Percentiles rank a stretch among this genome's conserved stretches.
These are phyloP conservation scores for Bryoerythrophyllum caledonicum DNA, from an alignment of 225 moss, liverwort and hornwort genomes.

Conservation along the genomic window DNA sequence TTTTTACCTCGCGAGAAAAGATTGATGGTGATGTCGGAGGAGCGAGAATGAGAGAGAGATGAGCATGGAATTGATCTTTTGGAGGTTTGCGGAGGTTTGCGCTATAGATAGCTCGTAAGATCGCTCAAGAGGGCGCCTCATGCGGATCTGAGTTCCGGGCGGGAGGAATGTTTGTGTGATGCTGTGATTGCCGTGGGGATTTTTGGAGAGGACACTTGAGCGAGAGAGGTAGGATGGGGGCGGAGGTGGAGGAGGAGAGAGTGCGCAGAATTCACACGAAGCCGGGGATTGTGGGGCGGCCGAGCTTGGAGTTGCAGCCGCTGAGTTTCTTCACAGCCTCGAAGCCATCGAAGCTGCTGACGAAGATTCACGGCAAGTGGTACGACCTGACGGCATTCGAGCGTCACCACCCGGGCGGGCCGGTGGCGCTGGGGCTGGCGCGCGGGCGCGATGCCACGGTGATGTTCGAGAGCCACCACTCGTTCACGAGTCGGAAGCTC, in stretches of 20 bases:
- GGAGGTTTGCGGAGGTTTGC: no score
- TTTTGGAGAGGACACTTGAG: background rate
- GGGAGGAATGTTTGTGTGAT: background rate
- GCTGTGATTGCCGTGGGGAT: background rate
- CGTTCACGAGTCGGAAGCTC: conserved; percentile 44
- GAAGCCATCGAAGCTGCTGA: conserved; percentile 40
- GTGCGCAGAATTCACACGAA: conserved; percentile 2
- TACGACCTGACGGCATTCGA: conserved; percentile 61
- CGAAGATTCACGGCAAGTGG: conserved; percentile 60
- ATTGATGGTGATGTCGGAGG: no score
- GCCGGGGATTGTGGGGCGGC: conserved; percentile 42
- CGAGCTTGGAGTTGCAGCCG: background rate
- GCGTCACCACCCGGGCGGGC: conserved; percentile 49
- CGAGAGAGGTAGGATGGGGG: conserved; percentile 9
- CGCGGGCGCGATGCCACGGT: conserved; percentile 50
- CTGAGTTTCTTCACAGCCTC: conserved; percentile 25
- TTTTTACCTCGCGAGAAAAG: no score
- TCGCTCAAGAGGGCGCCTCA: no score
- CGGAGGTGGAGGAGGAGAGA: conserved; percentile 6
- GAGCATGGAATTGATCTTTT: no score
- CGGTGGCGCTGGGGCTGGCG: conserved; percentile 47
- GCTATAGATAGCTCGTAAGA: no score
- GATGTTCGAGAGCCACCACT: conserved; percentile 76
- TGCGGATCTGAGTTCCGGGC: no score
- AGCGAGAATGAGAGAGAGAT: no score